Evolutionary conservation across 345 rosid species (phyloP), one percentile per base, ranked within the genome.

Genomic region (Mallotus nudiflorus): DNA sequence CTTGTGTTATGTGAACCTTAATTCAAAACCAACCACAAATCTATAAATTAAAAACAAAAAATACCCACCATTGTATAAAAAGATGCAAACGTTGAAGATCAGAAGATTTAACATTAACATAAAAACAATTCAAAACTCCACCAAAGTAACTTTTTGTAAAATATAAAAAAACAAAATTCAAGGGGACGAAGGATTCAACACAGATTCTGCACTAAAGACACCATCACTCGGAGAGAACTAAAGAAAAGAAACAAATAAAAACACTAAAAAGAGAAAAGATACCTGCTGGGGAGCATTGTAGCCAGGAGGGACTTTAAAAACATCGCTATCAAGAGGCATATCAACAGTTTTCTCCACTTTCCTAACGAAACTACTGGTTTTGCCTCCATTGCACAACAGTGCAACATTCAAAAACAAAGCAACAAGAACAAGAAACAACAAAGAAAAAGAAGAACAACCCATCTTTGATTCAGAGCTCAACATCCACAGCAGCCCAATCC

Each of bases 231-330:
- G n/a, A n/a, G n/a, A n/a, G n/a, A n/a, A n/a, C n/a, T n/a, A n/a
- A n/a, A 33, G 37, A 6, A 33, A 50, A 57, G 27, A 25, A 42
- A 59, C 24, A 51, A 28, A 49, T 12, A 29, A 6, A 28, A 54
- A 57, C 19, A 16, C 67, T 35, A 12, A 16, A 13, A 5, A 9
- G 33, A 19, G 70, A 39, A 35, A 19, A 44, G 6, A 42, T 0
- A 92, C 97, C 92, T 92, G 97, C 59, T 92, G 94, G 66, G 97
- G 97, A 74, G 97, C 97, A 88, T 92, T 92, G 62, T 84, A 82
- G 18, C 96, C 94, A 44, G 79, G 85, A 76, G 92, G 92, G 63
- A 82, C 84, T 15, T 56, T 60, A 50, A 92, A 92, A 18, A 87
- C 91, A 72, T 90, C 97, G 46, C 91, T 86, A 54, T 88, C 83